Base-by-base conservation (phyloP, 306 rosid genomes). In the Trifolium pratense region DNA sequence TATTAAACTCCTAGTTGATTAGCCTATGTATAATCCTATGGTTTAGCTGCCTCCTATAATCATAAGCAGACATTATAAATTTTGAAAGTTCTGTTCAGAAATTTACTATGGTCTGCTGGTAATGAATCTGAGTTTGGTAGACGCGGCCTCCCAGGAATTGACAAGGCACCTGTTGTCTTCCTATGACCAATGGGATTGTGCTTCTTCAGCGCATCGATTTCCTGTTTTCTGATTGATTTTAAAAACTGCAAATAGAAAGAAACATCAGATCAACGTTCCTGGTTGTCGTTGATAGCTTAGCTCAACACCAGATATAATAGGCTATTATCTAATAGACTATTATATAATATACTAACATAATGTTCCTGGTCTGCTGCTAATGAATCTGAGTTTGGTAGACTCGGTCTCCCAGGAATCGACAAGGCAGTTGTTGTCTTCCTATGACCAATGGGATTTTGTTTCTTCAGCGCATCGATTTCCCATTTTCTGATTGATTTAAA, bases 1-100 rank as follows among this genome's bases (percentile, higher is more conserved):
- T 56, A 43, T 14, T 17, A 13, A 23, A 58, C 53, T 58, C 37
- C 25, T 9, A 76, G 45, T 69, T 46, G 36, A 51, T 32, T 61
- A 77, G 55, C 42, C 46, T 12, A 6, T 49, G 46, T 51, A 68
- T 6, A 68, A 68, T 31, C 61, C 29, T 32, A 18, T 26, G 34
- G 9, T 59, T 57, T 57, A 20, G 6, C 37, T 23, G 3, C 11
- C 20, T 20, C n/a, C 26, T 14, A 65, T 65, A 55, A 7, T 5
- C 15, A 56, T 10, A 45, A 37, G 67, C 74, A 68, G 26, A 68
- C 6, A 49, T 18, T 36, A 37, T 29, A 7, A 31, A 52, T 46
- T 34, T 34, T 36, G 9, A 32, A 32, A 55, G 68, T 55, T 45
- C 31, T 56, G 59, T 67, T 73, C 10, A 73, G 70, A 66, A 57